Evolutionary conservation across 768 basidiomycete species (phyloP), one percentile per base, ranked within the genome.

Genomic region (Leccinum barrowsii): DNA sequence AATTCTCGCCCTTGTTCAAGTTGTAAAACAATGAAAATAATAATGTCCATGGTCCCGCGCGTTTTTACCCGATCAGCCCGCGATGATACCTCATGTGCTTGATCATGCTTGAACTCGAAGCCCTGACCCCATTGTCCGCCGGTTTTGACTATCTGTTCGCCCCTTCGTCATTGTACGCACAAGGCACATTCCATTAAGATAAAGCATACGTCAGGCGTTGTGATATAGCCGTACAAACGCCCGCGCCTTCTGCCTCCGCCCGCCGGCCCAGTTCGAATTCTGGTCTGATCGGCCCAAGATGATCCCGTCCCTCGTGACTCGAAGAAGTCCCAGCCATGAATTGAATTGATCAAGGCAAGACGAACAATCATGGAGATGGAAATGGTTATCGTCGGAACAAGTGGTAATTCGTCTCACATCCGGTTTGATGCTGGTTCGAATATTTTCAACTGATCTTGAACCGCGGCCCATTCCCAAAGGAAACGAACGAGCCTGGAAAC

Each of bases 121-220:
- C 28, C 37, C 13, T 11, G 19, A 44, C 4, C 19, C 57, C 64
- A 65, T 65, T 65, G 65, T 65, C 58, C 61, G 65, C 65, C 57
- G 32, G 8, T 64, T 67, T 66, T 37, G 60, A 63, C 40, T 7
- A 30, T 30, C 1, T 35, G 30, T 53, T 64, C 42, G 34, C 52
- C 32, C 53, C 26, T 55, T 56, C 54, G 57, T 21, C 50, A 52
- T 52, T 28, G 49, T n/a, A 26, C 5, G 10, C 24, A 28, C 42
- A 32, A 44, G 22, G 46, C 19, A 19, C 21, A 35, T 17, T 34
- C 37, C 52, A 49, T 51, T 22, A 21, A 26, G 32, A 47, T 32
- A 44, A 19, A 19, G 42, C 11, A 44, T 44, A 6, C 19, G 5
- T 44, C 42, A 44, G 40, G 40, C 28, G 12, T 12, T 5, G 19